Percentiles rank a stretch among this genome's conserved stretches.
Conservation (phyloP, 2,329 filamentous ascomycete species). For the Claviceps africana region DNA sequence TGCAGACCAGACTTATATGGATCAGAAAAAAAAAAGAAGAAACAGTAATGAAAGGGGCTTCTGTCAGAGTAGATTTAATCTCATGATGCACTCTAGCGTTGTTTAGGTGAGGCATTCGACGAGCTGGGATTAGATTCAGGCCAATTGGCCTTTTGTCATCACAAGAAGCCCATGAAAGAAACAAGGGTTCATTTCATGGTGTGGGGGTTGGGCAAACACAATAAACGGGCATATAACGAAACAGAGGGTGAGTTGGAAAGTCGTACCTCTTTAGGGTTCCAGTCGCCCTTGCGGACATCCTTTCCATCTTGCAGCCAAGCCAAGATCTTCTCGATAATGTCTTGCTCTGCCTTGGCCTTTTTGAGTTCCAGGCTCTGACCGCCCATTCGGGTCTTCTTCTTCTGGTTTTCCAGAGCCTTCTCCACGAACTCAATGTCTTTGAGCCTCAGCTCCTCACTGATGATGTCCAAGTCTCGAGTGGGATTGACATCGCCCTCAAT, state of each 20-base stretch:
- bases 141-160: slow-evolving; percentile 97
- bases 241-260: slow-evolving; percentile 7
- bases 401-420: slow-evolving; percentile 81
- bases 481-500: slow-evolving; percentile 98
- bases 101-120: slow-evolving; percentile 71
- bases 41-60: slow-evolving; percentile 8
- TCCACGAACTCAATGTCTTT: slow-evolving; percentile 98
- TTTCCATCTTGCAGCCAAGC: slow-evolving; percentile 75
- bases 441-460: slow-evolving; percentile 87
- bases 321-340: slow-evolving; percentile 81
- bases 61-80: slow-evolving; percentile 67
- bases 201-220: background rate
- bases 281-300: slow-evolving; percentile 81
- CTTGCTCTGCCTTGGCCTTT: slow-evolving; percentile 89
- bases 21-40: slow-evolving; percentile 5
- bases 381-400: slow-evolving; percentile 89
- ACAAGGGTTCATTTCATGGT: background rate
- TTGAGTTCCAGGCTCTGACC: slow-evolving; percentile 96
- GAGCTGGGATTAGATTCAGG: slow-evolving; percentile 99
- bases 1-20: slow-evolving; percentile 4
- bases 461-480: slow-evolving; percentile 85
- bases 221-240: slow-evolving; percentile 9
- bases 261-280: slow-evolving; percentile 89
- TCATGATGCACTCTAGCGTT: slow-evolving; percentile 72
- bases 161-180: slow-evolving; percentile 33